Base-by-base conservation (phyloP, 805 yeast species). In the Metahyphopichia silvanorum region DNA sequence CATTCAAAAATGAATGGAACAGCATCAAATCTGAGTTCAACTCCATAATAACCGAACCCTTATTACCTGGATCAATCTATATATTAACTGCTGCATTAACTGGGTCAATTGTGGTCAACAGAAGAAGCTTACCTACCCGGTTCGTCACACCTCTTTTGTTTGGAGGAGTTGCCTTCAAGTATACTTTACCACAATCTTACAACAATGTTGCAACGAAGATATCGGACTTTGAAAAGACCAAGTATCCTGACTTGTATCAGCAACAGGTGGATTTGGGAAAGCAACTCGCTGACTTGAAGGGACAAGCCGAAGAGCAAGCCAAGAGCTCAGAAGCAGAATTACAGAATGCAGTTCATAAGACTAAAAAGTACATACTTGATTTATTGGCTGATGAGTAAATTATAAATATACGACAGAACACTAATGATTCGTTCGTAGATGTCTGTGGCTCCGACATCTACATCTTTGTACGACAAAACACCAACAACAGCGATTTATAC, bases 61-160 rank as follows among this genome's bases (percentile, higher is more conserved):
- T 76, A 4, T 63, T 80, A 35, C 86, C 86, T 13, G 63, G 65
- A 26, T 50, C 71, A 25, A 67, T 78, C 31, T 72, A 74, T 45
- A 72, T 78, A 5, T 55, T 79, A 24, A 77, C 84, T 1, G 63
- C 71, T 5, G 56, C 79, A 4, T 68, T 80, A 39, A 47, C 76
- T 2, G 82, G 83, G 9, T 76, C 83, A 2, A 72, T 80, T 35
- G 39, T 75, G 21, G 74, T 66, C 11, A 64, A 67, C 36, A 70
- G 63, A 40, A 64, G 74, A 43, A 46, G 70, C 1, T 51, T 77
- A 7, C 75, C 76, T 1, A 22, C 70, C 5, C 65, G 86, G 42
- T 73, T 77, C 39, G 21, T 70, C 4, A 56, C 76, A 4, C 85
- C 86, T 1, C 31, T 72, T 11, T 31, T 64, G 0, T 66, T 77